Conservation (phyloP, 805 yeast species). For the Wickerhamiella bombiphila region DNA sequence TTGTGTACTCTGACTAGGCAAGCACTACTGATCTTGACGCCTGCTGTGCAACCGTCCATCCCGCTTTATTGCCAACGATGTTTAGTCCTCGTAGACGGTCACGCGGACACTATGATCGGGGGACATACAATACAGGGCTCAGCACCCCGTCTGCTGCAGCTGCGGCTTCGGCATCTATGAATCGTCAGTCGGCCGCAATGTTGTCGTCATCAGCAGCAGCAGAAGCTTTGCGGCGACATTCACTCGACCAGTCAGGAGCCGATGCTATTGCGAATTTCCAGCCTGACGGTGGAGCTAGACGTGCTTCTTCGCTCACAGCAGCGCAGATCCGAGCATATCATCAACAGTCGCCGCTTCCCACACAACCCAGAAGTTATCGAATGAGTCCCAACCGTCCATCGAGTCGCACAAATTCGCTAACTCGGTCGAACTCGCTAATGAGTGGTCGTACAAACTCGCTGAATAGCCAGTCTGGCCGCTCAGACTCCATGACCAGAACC, state of each 20-base stretch:
- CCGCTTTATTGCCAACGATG: too few species aligned
- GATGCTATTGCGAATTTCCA: slow-evolving; percentile 16
- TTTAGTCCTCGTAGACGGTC: background rate
- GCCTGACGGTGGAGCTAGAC: slow-evolving; percentile 3
- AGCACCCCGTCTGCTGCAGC: slow-evolving; percentile 32
- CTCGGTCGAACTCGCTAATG: slow-evolving; percentile 17
- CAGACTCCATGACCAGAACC: slow-evolving; percentile 20
- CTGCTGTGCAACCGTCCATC: too few species aligned
- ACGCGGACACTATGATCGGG: slow-evolving; percentile 17
- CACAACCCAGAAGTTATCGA: background rate
- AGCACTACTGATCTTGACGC: too few species aligned
- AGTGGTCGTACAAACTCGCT: slow-evolving; percentile 9
- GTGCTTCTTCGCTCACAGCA: slow-evolving; percentile 5
- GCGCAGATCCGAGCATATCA: slow-evolving; percentile 2
- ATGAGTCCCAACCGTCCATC: background rate
- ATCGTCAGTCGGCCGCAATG: slow-evolving; percentile 12
- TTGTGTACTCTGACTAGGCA: too few species aligned
- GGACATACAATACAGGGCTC: slow-evolving; percentile 22
- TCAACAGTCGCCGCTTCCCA: slow-evolving; percentile 1
- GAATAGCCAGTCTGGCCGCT: slow-evolving; percentile 10
- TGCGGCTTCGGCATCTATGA: slow-evolving; percentile 43
- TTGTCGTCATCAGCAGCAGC: slow-evolving; percentile 25
- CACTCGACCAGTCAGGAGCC: slow-evolving; percentile 18
- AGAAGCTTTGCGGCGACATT: slow-evolving; percentile 24
- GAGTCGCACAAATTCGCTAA: background rate